Evolutionary conservation across 331 rosid genomes (phyloP).

Genomic region (Rhamnella rubrinervis): DNA sequence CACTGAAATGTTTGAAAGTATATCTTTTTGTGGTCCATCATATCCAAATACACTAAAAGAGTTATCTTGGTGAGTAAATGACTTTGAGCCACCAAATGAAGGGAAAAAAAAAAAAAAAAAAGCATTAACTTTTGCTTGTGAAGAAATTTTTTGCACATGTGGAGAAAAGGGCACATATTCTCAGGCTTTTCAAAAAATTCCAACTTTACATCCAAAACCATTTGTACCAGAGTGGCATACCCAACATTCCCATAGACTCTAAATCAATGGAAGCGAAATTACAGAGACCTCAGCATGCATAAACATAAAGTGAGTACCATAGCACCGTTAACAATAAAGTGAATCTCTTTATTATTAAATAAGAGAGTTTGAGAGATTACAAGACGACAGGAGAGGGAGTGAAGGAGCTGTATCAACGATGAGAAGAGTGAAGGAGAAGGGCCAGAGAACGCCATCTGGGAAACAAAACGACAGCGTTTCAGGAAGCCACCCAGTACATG

Average conservation of each 20-base stretch:
- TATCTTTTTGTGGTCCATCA: too few relatives aligned
- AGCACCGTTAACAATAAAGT: background rate
- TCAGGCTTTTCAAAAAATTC: too few relatives aligned
- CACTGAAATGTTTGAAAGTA: too few relatives aligned
- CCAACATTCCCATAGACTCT: background rate
- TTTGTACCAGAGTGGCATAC: background rate
- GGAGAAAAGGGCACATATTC: too few relatives aligned
- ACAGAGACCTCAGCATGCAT: background rate
- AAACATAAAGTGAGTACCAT: background rate
- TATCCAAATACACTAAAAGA: too few relatives aligned
- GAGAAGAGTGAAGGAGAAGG: slow-evolving; percentile 35
- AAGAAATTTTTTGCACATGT: background rate
- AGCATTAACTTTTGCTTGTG: too few relatives aligned
- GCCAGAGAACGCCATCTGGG: slow-evolving; percentile 52
- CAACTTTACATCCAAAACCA: too few relatives aligned
- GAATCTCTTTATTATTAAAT: background rate
- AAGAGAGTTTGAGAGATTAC: slow-evolving; percentile 38
- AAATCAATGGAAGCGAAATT: background rate
- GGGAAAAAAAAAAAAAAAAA: too few relatives aligned
- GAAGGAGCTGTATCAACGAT: slow-evolving; percentile 30
- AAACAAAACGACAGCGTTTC: slow-evolving; percentile 42
- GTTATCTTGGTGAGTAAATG: background rate
- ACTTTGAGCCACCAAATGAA: background rate
- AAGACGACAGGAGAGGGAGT: slow-evolving; percentile 34
- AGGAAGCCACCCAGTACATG: slow-evolving; percentile 52